Conservation (phyloP, 2,329 filamentous ascomycete genomes). For the Diaporthe eres region DNA sequence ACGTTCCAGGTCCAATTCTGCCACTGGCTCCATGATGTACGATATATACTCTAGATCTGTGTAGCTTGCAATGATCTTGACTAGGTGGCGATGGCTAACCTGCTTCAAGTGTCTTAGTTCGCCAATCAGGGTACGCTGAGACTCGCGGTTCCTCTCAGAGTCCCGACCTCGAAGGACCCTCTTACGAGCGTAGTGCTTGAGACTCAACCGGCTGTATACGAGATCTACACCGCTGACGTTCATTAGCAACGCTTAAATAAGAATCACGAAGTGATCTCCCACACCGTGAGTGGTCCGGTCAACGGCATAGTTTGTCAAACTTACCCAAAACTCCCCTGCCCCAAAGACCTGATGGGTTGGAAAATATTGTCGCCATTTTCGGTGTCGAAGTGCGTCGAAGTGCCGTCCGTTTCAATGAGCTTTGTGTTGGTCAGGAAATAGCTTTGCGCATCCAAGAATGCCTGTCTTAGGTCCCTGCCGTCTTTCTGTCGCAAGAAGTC, state of each 20-base stretch:
- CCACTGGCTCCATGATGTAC: conserved; percentile 43
- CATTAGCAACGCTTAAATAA: background rate
- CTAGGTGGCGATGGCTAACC: conserved; percentile 40
- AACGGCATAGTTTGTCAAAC: background rate
- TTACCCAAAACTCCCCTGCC: conserved; percentile 43
- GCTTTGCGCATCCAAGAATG: conserved; percentile 42
- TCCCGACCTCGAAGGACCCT: conserved; percentile 34
- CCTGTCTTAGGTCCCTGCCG: conserved; percentile 25
- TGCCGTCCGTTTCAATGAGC: conserved; percentile 41
- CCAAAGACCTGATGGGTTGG: conserved; percentile 34
- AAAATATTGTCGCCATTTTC: conserved; percentile 40
- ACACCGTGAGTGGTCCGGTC: background rate
- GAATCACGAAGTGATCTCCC: background rate
- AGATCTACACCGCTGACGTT: conserved; percentile 40
- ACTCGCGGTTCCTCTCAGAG: conserved; percentile 20
- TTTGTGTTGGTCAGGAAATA: conserved; percentile 44
- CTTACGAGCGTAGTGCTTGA: conserved; percentile 39
- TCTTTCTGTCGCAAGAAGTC: conserved; percentile 30
- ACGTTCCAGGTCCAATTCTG: conserved; percentile 36
- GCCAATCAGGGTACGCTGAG: conserved; percentile 35
- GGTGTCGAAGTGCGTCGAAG: conserved; percentile 23
- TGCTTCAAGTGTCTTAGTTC: conserved; percentile 37
- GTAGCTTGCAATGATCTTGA: conserved; percentile 43
- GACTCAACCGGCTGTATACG: conserved; percentile 41
- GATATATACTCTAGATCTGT: conserved; percentile 43